phyloP scores from a whole-genome alignment of 345 rosid genomes.

The Citrus reticulata region DNA sequence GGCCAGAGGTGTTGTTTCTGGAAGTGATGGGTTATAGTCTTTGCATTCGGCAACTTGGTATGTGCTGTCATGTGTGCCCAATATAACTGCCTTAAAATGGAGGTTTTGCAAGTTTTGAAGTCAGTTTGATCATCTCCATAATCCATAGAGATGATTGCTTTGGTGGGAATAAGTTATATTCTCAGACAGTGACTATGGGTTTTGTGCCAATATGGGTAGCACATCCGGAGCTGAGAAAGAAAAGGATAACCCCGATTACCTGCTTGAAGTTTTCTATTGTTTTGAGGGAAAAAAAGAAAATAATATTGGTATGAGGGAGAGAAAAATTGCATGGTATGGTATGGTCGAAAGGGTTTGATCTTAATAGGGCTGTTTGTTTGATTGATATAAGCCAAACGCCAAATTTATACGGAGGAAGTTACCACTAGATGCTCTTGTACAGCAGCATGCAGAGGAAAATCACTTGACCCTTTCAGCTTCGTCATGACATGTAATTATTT shows the following conservation, averaged over 20 bases:
- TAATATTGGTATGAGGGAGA: conserved; percentile 24
- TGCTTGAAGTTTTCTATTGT: conserved; percentile 30
- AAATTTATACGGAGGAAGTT: conserved; percentile 9
- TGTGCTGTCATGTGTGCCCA: conserved; percentile 64
- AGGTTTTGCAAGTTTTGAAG: conserved; percentile 30
- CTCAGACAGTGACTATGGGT: conserved; percentile 23
- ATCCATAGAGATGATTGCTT: conserved; percentile 15
- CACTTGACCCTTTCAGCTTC: conserved; percentile 40
- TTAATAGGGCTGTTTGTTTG: background rate
- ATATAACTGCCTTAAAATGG: conserved; percentile 21
- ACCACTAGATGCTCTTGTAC: conserved; percentile 23
- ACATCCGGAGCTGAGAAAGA: conserved; percentile 53
- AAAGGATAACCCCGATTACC: conserved; percentile 46
- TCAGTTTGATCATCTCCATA: conserved; percentile 27
- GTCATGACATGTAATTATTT: conserved; percentile 50
- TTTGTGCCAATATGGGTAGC: conserved; percentile 30
- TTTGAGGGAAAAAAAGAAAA: conserved; percentile 10
- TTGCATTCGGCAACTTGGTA: conserved; percentile 73
- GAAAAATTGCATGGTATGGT: conserved; percentile 47
- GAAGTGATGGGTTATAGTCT: conserved; percentile 63
- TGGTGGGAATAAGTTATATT: conserved; percentile 27
- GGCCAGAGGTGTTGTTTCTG: conserved; percentile 10
- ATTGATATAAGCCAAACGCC: conserved; percentile 14
- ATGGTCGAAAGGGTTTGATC: conserved; percentile 38
- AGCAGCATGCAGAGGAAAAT: conserved; percentile 21